Evolutionary conservation across 164 flowering plant species (phyloP).

Genomic region (Akebia trifoliata): DNA sequence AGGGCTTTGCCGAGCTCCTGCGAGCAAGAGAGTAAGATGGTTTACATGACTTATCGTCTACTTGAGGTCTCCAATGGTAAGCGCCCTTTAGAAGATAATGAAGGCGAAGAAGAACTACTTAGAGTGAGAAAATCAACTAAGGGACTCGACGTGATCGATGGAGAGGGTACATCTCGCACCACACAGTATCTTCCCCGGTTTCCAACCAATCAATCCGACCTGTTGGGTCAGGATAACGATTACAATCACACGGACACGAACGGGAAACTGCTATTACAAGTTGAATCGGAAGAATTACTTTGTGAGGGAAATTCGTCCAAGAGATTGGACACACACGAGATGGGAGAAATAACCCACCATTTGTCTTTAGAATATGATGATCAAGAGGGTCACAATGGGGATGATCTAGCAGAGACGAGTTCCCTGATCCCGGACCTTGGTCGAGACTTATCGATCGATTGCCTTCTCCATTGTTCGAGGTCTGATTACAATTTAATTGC

Average conservation of each 20-base stretch:
- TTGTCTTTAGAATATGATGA: too few species aligned
- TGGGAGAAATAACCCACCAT: too few species aligned
- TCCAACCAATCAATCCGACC: slow-evolving; percentile 18
- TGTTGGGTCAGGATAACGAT: too few species aligned
- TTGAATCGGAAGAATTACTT: too few species aligned
- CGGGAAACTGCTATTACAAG: too few species aligned
- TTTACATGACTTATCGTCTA: slow-evolving; percentile 23
- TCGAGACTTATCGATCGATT: slow-evolving; percentile 65
- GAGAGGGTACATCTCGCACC: slow-evolving; percentile 8
- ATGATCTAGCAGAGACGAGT: slow-evolving; percentile 30
- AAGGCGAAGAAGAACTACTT: slow-evolving; percentile 8
- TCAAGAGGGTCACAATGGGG: slow-evolving; percentile 30
- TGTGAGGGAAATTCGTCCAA: too few species aligned
- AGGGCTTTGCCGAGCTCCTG: slow-evolving; percentile 30
- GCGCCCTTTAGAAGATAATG: slow-evolving; percentile 34
- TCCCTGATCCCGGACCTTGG: slow-evolving; percentile 55
- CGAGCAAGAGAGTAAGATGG: slow-evolving; percentile 31
- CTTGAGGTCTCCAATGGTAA: slow-evolving; percentile 25
- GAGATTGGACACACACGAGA: too few species aligned
- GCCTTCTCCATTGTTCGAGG: slow-evolving; percentile 72
- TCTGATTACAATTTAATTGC: slow-evolving; percentile 78
- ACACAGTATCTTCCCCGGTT: slow-evolving; percentile 13
- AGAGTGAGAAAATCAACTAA: slow-evolving; percentile 17
- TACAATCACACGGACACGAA: too few species aligned
- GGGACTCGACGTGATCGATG: slow-evolving; percentile 13